Base-by-base conservation (phyloP, 371 early-diverging fungal species). In the Mortierella sp. region DNA sequence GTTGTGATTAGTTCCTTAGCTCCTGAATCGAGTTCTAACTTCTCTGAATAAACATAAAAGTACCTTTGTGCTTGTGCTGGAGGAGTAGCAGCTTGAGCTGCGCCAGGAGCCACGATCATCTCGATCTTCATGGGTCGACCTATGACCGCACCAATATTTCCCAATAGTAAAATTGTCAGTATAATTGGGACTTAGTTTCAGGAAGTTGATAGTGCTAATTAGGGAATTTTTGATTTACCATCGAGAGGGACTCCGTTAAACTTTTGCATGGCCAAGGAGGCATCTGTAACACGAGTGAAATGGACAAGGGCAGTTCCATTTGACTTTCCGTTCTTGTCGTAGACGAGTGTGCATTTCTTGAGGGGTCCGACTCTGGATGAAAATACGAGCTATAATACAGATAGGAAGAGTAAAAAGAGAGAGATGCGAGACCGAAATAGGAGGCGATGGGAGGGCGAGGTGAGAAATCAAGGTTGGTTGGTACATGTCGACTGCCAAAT, bases 181-280 rank as follows among this genome's bases (percentile, higher is more conserved):
- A 29, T n/a, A 62, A n/a, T n/a, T n/a, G n/a, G n/a, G n/a, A n/a
- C n/a, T n/a, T n/a, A n/a, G n/a, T n/a, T n/a, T n/a, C n/a, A n/a
- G n/a, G n/a, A n/a, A n/a, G n/a, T n/a, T n/a, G n/a, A n/a, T n/a
- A n/a, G n/a, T n/a, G n/a, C n/a, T n/a, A n/a, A n/a, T n/a, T n/a
- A n/a, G n/a, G 31, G 29, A 29, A n/a, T 8, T 23, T n/a, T 13
- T 42, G 26, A 29, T n/a, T 60, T 82, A 81, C 90, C 88, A 84
- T 94, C 94, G 19, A 94, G 87, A 2, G 89, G 85, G 43, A 93
- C 88, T 63, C 86, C 86, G 77, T 94, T 85, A 84, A 92, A 94
- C 64, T 89, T 90, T 55, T 84, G 82, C 64, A 90, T 79, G 10
- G 94, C 93, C 28, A 62, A 49, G 7, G 76, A 66, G 3, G 93